Evolutionary conservation across 2,329 filamentous ascomycete species (phyloP).

Genomic region (Dactylellina haptotyla): DNA sequence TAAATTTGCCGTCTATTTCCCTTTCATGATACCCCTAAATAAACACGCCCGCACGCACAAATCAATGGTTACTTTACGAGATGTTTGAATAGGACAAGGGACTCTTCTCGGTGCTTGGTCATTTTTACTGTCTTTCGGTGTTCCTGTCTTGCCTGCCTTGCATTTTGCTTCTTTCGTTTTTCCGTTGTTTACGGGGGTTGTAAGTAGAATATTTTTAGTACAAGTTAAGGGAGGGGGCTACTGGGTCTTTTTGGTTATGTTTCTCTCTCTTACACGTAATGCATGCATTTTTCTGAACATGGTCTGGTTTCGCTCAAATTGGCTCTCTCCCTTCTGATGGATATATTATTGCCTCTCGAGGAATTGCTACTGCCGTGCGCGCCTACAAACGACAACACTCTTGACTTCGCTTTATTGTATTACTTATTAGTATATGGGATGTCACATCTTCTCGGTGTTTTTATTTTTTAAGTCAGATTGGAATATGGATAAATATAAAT

Average conservation of each 20-base stretch:
- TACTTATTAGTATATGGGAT: background rate
- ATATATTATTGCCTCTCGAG: background rate
- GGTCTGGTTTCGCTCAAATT: slow-evolving; percentile 6
- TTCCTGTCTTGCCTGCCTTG: background rate
- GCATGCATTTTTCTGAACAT: background rate
- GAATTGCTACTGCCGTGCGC: background rate
- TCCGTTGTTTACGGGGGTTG: too few species aligned
- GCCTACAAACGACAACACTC: background rate
- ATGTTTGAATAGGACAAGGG: slow-evolving; percentile 34
- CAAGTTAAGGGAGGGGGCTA: too few species aligned
- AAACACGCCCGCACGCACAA: background rate
- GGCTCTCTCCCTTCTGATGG: background rate
- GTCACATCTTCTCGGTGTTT: background rate
- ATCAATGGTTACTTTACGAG: background rate
- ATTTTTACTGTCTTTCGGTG: background rate
- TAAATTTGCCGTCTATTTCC: slow-evolving; percentile 5
- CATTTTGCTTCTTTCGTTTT: slow-evolving; percentile 6
- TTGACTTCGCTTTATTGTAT: slow-evolving; percentile 4
- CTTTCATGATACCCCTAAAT: slow-evolving; percentile 3
- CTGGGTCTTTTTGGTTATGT: too few species aligned
- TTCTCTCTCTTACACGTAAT: background rate
- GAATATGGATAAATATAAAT: background rate
- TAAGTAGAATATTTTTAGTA: too few species aligned
- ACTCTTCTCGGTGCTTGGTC: slow-evolving; percentile 1
- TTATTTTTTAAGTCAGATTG: background rate